A percentile compares a stretch with the other conserved stretches of the same genome.
Evolutionary conservation across 176 grass and related monocot genomes (phyloP).

Genomic region (Poa pratensis): DNA sequence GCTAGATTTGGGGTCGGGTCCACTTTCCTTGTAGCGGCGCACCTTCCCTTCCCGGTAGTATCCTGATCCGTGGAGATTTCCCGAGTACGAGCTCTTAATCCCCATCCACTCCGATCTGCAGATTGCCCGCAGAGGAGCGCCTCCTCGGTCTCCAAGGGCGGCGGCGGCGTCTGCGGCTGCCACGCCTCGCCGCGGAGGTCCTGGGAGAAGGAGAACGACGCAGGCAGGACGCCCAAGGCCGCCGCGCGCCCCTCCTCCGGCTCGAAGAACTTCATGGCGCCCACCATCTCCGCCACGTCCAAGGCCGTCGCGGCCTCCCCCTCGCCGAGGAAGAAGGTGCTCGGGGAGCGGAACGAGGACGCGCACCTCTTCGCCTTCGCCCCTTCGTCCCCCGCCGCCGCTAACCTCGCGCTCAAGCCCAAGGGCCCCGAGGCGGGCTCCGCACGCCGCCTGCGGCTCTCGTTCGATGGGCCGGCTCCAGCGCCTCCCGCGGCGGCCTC

Average conservation of each 20-base stretch:
- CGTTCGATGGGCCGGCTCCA: conserved; percentile 35
- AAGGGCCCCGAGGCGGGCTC: conserved; percentile 10
- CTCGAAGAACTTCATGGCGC: conserved; percentile 88
- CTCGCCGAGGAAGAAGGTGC: conserved; percentile 62
- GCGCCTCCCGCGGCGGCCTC: not conserved
- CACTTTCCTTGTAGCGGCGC: not conserved
- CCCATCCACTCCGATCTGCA: not conserved
- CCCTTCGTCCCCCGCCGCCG: conserved; percentile 1
- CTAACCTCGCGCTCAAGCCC: conserved; percentile 36
- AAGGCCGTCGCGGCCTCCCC: conserved; percentile 60
- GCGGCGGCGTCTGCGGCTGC: not conserved
- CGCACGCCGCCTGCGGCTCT: conserved; percentile 27
- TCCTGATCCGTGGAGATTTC: not conserved
- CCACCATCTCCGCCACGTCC: conserved; percentile 85
- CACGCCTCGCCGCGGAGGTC: conserved; percentile 38
- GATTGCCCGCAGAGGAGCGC: conserved; percentile 51
- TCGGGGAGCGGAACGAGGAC: conserved; percentile 68
- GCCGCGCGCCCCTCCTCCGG: not conserved
- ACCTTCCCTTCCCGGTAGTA: not conserved
- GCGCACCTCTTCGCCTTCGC: conserved; percentile 18
- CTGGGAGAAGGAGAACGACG: conserved; percentile 67
- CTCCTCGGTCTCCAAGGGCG: conserved; percentile 41
- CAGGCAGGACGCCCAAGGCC: conserved; percentile 33
- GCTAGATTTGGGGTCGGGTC: not conserved
- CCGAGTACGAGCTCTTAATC: no score